Conservation (phyloP, 108 stramenopile genomes). For the Cyclotella distinguenda region DNA sequence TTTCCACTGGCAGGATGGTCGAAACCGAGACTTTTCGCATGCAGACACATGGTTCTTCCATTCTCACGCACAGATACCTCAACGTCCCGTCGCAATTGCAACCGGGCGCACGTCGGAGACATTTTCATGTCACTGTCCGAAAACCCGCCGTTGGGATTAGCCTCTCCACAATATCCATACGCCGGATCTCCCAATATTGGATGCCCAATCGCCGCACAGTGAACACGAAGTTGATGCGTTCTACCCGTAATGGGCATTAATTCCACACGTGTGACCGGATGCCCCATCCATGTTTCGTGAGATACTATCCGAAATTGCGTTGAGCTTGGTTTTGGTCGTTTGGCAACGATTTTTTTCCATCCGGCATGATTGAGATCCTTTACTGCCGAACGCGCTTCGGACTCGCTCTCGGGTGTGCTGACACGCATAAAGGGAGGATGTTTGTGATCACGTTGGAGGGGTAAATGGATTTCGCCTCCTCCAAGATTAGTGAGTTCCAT, state of each 20-base stretch:
- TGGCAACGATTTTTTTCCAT: constrained; percentile 63
- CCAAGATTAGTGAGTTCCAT: constrained; percentile 3
- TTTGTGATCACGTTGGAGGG: constrained; percentile 70
- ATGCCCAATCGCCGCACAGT: constrained; percentile 58
- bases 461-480: constrained; percentile 69
- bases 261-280: constrained; percentile 58
- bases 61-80: constrained; percentile 29
- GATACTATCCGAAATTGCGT: constrained; percentile 55
- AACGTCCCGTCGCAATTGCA: constrained; percentile 44
- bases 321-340: constrained; percentile 58
- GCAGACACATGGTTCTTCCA: constrained; percentile 60
- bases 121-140: constrained; percentile 9
- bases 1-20: constrained; percentile 65
- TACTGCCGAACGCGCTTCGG: constrained; percentile 53
- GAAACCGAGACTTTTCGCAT: constrained; percentile 60
- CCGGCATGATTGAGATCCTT: constrained; percentile 60
- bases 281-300: constrained; percentile 45
- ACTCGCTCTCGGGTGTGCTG: constrained; percentile 54
- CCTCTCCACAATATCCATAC: constrained; percentile 67
- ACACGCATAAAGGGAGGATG: constrained; percentile 80
- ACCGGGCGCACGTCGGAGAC: constrained; percentile 34
- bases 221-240: constrained; percentile 84
- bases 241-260: constrained; percentile 65
- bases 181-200: constrained; percentile 85
- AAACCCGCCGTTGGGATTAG: constrained; percentile 52